Base-by-base conservation (phyloP, 495 filamentous ascomycete species). In the Pseudomonodictys pantanalensis region DNA sequence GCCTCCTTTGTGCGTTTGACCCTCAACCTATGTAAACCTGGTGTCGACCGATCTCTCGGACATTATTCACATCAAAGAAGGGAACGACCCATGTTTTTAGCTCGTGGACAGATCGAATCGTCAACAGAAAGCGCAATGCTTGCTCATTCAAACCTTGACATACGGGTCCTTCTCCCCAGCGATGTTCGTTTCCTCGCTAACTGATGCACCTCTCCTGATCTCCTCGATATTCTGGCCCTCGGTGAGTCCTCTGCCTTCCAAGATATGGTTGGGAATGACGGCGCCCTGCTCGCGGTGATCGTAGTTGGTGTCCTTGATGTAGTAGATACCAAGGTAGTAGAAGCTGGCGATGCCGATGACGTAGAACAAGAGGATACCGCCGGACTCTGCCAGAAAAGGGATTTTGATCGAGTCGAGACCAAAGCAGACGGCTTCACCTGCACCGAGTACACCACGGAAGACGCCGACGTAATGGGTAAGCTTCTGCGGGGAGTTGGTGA, bases 391-490 rank as follows among this genome's bases (percentile, higher is more conserved):
- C 9, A 67, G 26, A 49, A 45, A 67, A 1, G 52, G 54, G 26
- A 59, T 64, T 22, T 51, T 53, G 35, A 58, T 67, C 11, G 48
- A 48, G 38, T 66, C 58, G 23, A 66, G 52, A 6, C 63, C 63
- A 48, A 66, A 67, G 33, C 64, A 62, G 12, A 67, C 50, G 3
- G 59, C 52, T 44, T 67, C 64, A 15, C 59, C 60, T 26, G 60
- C 64, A 17, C 52, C 64, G 23, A 62, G 60, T 32, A 67, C 47
- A 29, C 64, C 64, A 2, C 59, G 59, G 28, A 61, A 66, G 32
- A 66, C 58, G 28, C 62, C 62, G 24, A 59, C 46, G 47, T 59
- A 59, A 38, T 59, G 56, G 3, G 47, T 59, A 5, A 59, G 47
- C 24, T 52, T 59, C 35, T 51, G 56, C 23, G 54, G 56, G 24